A percentile compares a stretch with the other conserved stretches of the same genome.
These are phyloP conservation scores for Peronospora farinosa DNA, from an alignment of 352 stramenopile species.

Conservation along the genomic window DNA sequence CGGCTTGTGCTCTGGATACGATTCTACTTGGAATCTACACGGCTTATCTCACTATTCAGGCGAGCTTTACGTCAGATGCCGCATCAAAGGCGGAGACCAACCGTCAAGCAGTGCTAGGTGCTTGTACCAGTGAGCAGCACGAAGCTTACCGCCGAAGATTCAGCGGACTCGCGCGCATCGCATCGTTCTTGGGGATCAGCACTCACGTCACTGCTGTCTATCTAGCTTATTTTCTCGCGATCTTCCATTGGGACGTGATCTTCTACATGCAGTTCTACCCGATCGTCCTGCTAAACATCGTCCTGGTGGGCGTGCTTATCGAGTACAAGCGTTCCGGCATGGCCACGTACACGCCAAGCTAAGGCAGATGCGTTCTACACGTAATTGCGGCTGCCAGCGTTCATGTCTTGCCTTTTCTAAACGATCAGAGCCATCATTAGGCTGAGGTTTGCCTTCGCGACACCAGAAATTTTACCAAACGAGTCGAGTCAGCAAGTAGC, in stretches of 20 bases:
- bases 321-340: constrained; percentile 66
- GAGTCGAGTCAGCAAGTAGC: constrained; percentile 12
- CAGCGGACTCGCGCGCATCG: constrained; percentile 50
- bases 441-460: constrained; percentile 5
- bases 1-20: constrained; percentile 54
- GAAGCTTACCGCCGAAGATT: constrained; percentile 52
- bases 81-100: constrained; percentile 51
- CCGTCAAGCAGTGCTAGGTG: constrained; percentile 49
- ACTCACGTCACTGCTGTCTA: constrained; percentile 70
- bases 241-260: constrained; percentile 68
- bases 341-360: constrained; percentile 36
- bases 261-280: constrained; percentile 79
- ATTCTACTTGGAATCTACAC: constrained; percentile 74
- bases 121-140: constrained; percentile 61
- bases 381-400: constrained; percentile 4
- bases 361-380: constrained; percentile 35
- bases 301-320: constrained; percentile 46
- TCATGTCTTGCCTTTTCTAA: constrained; percentile 4
- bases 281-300: constrained; percentile 53
- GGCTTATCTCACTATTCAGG: constrained; percentile 63
- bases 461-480: too few relatives aligned
- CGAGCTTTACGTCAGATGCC: constrained; percentile 58
- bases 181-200: constrained; percentile 80
- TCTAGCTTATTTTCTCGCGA: constrained; percentile 56
- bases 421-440: constrained; percentile 1